phyloP scores from a whole-genome alignment of 176 grass and related monocot genomes.

The Aechmea fasciata region DNA sequence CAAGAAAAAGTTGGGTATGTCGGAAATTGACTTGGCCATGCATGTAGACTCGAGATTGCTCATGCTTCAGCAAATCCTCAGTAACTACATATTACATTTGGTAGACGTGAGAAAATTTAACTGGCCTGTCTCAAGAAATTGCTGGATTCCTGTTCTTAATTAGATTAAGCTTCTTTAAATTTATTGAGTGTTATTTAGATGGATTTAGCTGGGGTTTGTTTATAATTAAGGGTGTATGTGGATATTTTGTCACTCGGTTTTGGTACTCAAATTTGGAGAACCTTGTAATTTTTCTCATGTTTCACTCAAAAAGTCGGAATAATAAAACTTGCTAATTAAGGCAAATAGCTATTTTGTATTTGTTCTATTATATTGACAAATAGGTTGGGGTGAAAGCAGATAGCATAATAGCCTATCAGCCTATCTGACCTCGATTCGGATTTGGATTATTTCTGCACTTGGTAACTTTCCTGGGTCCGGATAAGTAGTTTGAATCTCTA shows the following conservation, averaged over 20 bases:
- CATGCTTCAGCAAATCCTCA: neutral
- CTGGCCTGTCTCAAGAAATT: neutral
- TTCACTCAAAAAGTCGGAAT: too few species aligned
- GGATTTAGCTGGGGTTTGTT: neutral
- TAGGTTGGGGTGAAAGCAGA: too few species aligned
- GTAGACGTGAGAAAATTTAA: neutral
- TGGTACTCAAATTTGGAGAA: neutral
- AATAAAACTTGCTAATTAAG: too few species aligned
- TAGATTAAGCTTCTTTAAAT: neutral
- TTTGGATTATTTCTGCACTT: too few species aligned
- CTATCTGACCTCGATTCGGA: too few species aligned
- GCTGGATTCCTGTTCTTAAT: neutral
- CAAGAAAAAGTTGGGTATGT: neutral
- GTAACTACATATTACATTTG: neutral
- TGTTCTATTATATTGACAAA: too few species aligned
- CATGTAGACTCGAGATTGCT: neutral
- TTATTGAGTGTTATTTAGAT: neutral
- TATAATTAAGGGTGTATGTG: neutral
- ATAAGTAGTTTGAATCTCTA: too few species aligned
- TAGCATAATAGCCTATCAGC: too few species aligned
- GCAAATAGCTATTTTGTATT: too few species aligned
- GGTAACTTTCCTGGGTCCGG: too few species aligned
- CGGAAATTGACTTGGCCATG: neutral
- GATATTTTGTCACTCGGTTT: neutral
- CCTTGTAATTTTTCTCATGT: neutral